Conservation (phyloP, 176 grass and related monocot genomes). For the Musa beccarii region DNA sequence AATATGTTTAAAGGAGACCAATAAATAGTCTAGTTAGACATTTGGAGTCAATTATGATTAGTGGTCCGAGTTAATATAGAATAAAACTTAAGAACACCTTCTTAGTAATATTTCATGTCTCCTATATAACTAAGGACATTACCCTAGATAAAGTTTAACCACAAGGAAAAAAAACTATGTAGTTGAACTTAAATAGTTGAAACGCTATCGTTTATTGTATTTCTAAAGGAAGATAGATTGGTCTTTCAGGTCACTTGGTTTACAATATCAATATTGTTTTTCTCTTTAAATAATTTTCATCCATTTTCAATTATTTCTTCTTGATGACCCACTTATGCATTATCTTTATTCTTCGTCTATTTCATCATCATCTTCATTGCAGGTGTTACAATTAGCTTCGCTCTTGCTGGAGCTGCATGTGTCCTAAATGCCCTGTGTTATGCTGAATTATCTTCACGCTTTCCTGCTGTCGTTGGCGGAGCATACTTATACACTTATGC, state of each 20-base stretch:
- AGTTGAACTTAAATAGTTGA: no score
- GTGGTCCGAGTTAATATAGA: no score
- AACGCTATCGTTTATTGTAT: no score
- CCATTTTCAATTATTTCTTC: not conserved
- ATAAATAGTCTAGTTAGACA: no score
- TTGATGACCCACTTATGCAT: not conserved
- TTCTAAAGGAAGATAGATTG: no score
- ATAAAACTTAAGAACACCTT: no score
- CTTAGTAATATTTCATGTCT: no score
- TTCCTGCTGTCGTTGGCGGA: slow-evolving; percentile 86
- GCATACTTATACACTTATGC: slow-evolving; percentile 89
- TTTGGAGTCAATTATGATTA: no score
- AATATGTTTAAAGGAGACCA: no score
- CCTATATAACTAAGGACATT: no score
- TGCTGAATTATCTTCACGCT: slow-evolving; percentile 83
- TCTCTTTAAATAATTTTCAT: not conserved
- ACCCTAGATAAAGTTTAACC: no score
- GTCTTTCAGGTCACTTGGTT: not conserved
- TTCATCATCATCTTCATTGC: slow-evolving; percentile 16
- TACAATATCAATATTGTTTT: not conserved
- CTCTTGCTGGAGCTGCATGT: slow-evolving; percentile 73
- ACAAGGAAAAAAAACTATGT: no score
- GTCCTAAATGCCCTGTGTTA: slow-evolving; percentile 86
- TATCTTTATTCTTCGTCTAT: not conserved
- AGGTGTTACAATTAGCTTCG: slow-evolving; percentile 93